Evolutionary conservation across 352 stramenopile genomes (phyloP), one percentile per base, ranked within the genome.

Genomic region (Blastocystis sp.): DNA sequence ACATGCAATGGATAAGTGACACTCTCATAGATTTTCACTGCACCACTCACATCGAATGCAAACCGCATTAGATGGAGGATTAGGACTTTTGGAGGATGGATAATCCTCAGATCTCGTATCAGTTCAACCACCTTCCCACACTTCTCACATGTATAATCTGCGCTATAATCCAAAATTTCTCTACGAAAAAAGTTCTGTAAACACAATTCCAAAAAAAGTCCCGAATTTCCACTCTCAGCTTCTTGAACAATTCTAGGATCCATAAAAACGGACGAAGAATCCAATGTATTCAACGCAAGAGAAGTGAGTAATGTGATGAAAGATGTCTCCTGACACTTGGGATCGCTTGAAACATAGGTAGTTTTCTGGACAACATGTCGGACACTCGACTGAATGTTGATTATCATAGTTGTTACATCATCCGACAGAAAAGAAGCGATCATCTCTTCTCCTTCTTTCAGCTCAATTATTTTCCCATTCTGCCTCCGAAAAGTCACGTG

Each of bases 31-130:
- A 95, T 92, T 64, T 95, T 95, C 89, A 95, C 93, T 41, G 93
- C 91, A 80, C 92, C 94, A 66, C 94, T 94, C 0, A 91, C 94
- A 18, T 93, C 94, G 90, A 92, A 95, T 47, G 92, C 93, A 61
- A 95, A 95, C 0, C 93, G 93, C 90, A 95, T 95, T 62, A 95
- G 91, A 77, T 95, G 93, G 20, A 95, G 59, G 59, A 95, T 93
- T 56, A 95, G 91, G 47, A 95, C 90, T 15, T 92, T 90, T 3
- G 93, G 93, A 26, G 50, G 45, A 43, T 80, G 70, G n/a, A 61
- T 53, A 41, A 80, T 80, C 70, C 47, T 20, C 50, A 41, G 43
- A 26, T 80, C 70, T 8, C 70, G 70, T 18, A 80, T 18, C 41
- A 80, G 2, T n/a, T 80, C 70, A 4, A 80, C 70, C 29, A 80